Evolutionary conservation across 345 rosid species (phyloP), one percentile per base, ranked within the genome.

Genomic region (Triadica sebifera): DNA sequence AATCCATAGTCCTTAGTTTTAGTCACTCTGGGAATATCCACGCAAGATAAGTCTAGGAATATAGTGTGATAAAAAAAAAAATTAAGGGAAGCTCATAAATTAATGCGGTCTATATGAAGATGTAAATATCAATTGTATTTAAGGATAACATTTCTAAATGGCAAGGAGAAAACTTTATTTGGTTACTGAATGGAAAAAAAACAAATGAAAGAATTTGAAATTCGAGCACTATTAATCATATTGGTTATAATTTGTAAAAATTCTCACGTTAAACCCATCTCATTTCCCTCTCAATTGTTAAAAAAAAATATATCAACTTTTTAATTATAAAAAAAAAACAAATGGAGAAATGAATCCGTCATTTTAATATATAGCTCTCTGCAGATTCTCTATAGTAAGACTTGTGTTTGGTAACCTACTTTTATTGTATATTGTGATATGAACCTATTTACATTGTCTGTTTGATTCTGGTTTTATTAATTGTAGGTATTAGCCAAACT

Each of bases 401-500:
- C 67, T 20, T 69, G 13, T 53, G 29, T 17, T 52, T 6, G 9
- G 34, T 74, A 29, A 16, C 67, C 20, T 64, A 22, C 25, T 69
- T 67, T 15, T 66, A 16, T 58, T 39, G 41, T 1, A 6, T 17
- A 51, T 47, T 56, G 39, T 68, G 63, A 22, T 51, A 11, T 25
- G 61, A n/a, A n/a, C 29, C 34, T 29, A 29, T 2, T 29, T 29
- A 29, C 34, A 2, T 29, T 29, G 34, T 29, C 34, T 29, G 34
- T 29, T 29, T 29, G 34, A 29, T 29, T 71, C n/a, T 56, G 47
- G 12, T 65, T 72, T 67, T 71, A 25, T 20, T 53, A 29, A 29
- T 29, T 29, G 34, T 29, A 93, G 99, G 93, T 90, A 76, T 84
- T 93, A 73, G 90, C 87, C 24, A 95, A 74, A 85, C 93, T 95